Base-by-base conservation (phyloP, 2,329 filamentous ascomycete genomes). In the Venturia oleaginea region DNA sequence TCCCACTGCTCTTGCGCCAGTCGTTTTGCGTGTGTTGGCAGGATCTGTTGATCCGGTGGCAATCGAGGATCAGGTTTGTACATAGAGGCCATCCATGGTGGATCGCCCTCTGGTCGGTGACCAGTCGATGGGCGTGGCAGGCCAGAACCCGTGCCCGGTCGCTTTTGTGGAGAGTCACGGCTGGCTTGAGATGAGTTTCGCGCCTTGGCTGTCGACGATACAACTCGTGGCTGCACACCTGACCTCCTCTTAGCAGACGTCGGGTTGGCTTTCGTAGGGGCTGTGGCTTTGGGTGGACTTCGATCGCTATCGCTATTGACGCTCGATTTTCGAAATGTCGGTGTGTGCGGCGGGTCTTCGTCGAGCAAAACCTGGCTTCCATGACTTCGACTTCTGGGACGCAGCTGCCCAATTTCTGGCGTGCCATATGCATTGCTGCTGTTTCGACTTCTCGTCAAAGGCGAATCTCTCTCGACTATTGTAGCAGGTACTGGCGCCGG, bases 1-100 rank as follows among this genome's bases (percentile, higher is more conserved):
- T 95, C 92, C 92, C 92, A 97, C 74, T 93, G 90, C 75, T 97
- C 92, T 77, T 97, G 93, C 74, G 94, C 90, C 75, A 97, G 83
- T 64, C 91, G 84, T 71, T 89, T 91, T 15, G 94, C 94, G 67
- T 97, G 92, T 0, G 94, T 97, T 0, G 94, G 94, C 13, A 99
- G 85, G 63, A 99, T 86, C 73, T 99, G 94, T 75, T 99, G 90
- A 67, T 99, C 94, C 0, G 92, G 94, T 6, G 94, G 94, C 40
- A 99, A 80, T 66, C 92, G 88, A 37, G 94, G 94, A 73, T 99
- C 94, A 0, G 94, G 94, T 72, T 95, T 96, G 76, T 97, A 99
- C 76, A 96, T 91, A 27, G 89, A 90, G 57, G 94, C 85, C 76
- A 97, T 84, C 94, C 94, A 99, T 62, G 94, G 94, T 11, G 94